Conservation (phyloP, 1,139 yeast genomes). For the Debaryomyces psychrophilus region DNA sequence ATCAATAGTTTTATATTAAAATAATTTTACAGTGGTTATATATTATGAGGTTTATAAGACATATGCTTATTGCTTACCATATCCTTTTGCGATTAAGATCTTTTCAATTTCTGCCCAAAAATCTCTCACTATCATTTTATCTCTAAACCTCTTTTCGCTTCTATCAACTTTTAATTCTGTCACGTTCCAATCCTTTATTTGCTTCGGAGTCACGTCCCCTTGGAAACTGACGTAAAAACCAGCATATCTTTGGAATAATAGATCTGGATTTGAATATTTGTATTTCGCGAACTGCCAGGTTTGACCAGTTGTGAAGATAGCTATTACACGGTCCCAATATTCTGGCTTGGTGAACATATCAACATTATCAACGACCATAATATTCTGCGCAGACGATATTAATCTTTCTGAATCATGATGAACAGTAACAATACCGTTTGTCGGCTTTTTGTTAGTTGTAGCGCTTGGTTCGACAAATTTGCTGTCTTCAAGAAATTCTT, state of each 20-base stretch:
- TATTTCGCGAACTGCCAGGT: conserved; percentile 94
- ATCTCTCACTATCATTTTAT: conserved; percentile 79
- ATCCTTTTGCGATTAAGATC: conserved; percentile 52
- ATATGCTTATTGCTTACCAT: conserved; percentile 29
- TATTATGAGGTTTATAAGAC: not conserved
- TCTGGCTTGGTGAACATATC: conserved; percentile 92
- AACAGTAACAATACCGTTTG: conserved; percentile 51
- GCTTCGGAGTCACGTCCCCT: conserved; percentile 79
- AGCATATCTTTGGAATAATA: conserved; percentile 77
- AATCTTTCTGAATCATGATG: conserved; percentile 60
- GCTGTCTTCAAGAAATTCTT: conserved; percentile 80
- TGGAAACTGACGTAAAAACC: conserved; percentile 80
- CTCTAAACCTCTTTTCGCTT: conserved; percentile 77
- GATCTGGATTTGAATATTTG: conserved; percentile 79
- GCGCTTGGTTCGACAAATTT: conserved; percentile 62
- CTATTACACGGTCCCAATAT: conserved; percentile 96
- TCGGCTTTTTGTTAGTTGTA: conserved; percentile 37
- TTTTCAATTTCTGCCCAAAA: conserved; percentile 81
- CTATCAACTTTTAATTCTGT: conserved; percentile 77
- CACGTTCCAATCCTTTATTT: conserved; percentile 86
- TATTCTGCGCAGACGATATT: conserved; percentile 56
- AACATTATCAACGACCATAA: conserved; percentile 84
- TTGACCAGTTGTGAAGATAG: conserved; percentile 95
- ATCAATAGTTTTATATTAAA: conserved; percentile 5
- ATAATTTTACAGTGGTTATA: conserved; percentile 9